Percentiles rank a stretch among this genome's conserved stretches.
Conservation (phyloP, 2,329 filamentous ascomycete species). For the Xylariaceae sp. region DNA sequence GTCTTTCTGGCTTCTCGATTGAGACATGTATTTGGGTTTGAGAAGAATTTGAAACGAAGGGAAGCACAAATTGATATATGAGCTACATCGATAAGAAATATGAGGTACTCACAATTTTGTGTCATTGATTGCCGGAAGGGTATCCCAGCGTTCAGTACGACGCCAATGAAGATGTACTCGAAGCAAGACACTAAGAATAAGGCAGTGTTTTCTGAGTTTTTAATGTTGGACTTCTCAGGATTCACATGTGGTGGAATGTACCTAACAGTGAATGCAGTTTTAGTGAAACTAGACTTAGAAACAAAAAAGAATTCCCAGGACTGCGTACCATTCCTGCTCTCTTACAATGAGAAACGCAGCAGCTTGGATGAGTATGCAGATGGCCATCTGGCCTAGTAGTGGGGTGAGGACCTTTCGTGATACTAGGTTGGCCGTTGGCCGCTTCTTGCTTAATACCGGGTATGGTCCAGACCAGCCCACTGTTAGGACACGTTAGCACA, state of each 20-base stretch:
- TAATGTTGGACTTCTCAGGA: conserved; percentile 79
- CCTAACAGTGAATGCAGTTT: conserved; percentile 47
- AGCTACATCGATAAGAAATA: background rate
- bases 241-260: conserved; percentile 81
- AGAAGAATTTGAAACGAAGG: background rate
- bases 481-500: conserved; percentile 38
- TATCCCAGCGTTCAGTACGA: conserved; percentile 88
- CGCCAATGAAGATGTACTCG: conserved; percentile 89
- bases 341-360: conserved; percentile 76
- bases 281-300: background rate
- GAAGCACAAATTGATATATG: background rate
- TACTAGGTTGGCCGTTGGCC: conserved; percentile 90
- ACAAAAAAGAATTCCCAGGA: background rate
- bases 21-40: background rate
- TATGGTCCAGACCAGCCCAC: conserved; percentile 95
- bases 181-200: conserved; percentile 91
- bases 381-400: conserved; percentile 82
- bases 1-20: background rate
- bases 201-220: conserved; percentile 92
- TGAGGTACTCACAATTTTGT: conserved; percentile 71
- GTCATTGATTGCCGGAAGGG: conserved; percentile 84
- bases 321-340: conserved; percentile 74
- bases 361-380: conserved; percentile 80
- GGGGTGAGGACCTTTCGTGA: conserved; percentile 91
- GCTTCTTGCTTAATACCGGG: conserved; percentile 76